Evolutionary conservation across 805 yeast genomes (phyloP), one percentile per base, ranked within the genome.

Genomic region (Sungouiella thailandica): DNA sequence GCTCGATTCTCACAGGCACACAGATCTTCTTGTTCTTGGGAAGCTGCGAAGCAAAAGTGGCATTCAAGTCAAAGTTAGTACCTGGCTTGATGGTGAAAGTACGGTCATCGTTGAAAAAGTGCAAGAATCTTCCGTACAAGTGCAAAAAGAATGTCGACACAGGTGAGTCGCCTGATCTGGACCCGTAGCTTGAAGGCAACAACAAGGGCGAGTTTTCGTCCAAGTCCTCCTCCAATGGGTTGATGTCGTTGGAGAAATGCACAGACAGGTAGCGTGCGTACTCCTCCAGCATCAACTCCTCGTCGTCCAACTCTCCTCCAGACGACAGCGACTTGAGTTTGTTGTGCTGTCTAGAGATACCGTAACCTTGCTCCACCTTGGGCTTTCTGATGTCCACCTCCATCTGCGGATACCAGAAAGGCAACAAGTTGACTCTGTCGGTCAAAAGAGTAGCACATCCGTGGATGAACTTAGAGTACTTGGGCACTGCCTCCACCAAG

Each of bases 401-500:
- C 98, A 93, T 93, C 63, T 93, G 98, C 8, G 97, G 96, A 42
- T 80, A 70, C 99, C 99, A 93, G 64, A 86, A 93, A 34, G 99
- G 99, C 53, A 93, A 80, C 44, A 86, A 72, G 33, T 80, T 74
- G 25, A 88, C 87, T 57, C 71, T 76, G 27, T 87, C 90, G 12
- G 96, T 90, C 44, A 93, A 65, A 51, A 93, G 65, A n/a, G 93
- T 72, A 5, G 99, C 96, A 39, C 87, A 80, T 49, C 99, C 99
- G 53, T 93, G 98, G 48, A 93, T 90, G 53, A 93, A 93, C 60
- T 93, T 93, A 35, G 97, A 90, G 60, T 87, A 93, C 62, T 93
- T 93, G 18, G 98, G 98, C 27, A 93, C 96, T 1, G 97, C 97
- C 62, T 93, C 98, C 26, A 93, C 99, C 32, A 93, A 70, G 60